Evolutionary conservation across 768 basidiomycete genomes (phyloP), one percentile per base, ranked within the genome.

Genomic region (Mycena vitilis): DNA sequence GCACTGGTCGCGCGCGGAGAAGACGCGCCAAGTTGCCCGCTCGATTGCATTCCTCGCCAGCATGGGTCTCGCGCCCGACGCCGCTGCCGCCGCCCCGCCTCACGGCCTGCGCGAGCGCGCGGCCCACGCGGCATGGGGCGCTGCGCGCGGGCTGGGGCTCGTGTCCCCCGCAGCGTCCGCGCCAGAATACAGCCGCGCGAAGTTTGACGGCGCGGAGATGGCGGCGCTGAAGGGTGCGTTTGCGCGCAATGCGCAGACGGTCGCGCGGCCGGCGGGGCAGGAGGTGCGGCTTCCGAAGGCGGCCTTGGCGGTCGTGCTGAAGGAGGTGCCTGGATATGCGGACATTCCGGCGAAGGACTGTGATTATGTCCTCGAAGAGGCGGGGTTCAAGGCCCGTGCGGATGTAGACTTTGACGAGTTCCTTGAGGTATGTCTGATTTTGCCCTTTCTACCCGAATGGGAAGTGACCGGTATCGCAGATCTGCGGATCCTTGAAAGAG

Each of bases 401-500:
- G 85, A 86, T 34, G 79, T 98, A 54, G 88, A 90, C 69, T 89
- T 95, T 73, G 93, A 96, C 71, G 93, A 94, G 75, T 96, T 96
- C 77, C 83, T 96, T 56, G 95, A 96, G 88, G 94, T 94, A 71
- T 16, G 89, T 80, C 30, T 60, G 44, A 65, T 18, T 20, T 25
- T 60, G 58, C 63, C 53, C 48, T 60, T 65, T 38, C 60, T 63
- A 42, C 0, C 53, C 9, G 20, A 47, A 12, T 6, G 30, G 45
- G 15, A 23, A 45, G 12, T 60, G 44, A 48, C 58, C n/a, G 49
- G 40, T 30, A 22, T 54, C 59, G 36, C 69, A 94, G 93, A 86
- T 94, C 44, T 94, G 91, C 75, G 92, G 89, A 3, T 88, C 86
- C 63, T 78, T 94, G 68, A 93, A 89, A 77, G 92, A 92, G 70